Percentiles rank a stretch among this genome's conserved stretches.
Conservation (phyloP, 2,329 filamentous ascomycete species). For the Phaeosphaeriaceae sp. region DNA sequence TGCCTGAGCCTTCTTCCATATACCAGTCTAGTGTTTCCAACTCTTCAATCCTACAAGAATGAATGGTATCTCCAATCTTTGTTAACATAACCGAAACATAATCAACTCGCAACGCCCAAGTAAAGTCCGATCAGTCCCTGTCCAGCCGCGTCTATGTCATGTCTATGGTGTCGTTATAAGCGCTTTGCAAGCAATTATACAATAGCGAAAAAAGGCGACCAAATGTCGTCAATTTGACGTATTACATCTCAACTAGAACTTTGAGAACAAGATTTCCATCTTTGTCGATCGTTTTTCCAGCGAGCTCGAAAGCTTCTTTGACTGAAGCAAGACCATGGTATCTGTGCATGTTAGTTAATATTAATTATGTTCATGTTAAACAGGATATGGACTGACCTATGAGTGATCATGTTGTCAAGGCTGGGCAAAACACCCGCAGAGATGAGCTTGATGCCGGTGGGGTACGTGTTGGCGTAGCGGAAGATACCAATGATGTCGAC, state of each 20-base stretch:
- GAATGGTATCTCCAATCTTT: conserved; percentile 24
- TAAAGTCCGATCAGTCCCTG: conserved; percentile 3
- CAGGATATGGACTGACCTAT: conserved; percentile 28
- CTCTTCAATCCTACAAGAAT: conserved; percentile 8
- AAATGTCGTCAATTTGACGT: not conserved
- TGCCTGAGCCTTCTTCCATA: not conserved
- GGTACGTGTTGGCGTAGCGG: conserved; percentile 63
- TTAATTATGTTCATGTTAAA: too few relatives aligned
- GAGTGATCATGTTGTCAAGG: conserved; percentile 63
- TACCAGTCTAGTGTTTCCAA: not conserved
- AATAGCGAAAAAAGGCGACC: conserved; percentile 3
- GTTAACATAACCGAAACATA: conserved; percentile 2
- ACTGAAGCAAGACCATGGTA: conserved; percentile 57
- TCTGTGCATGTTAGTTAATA: too few relatives aligned
- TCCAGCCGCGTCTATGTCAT: conserved; percentile 11
- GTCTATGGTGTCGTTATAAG: conserved; percentile 14
- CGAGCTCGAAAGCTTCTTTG: conserved; percentile 60
- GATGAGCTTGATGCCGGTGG: conserved; percentile 62
- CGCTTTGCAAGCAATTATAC: conserved; percentile 8
- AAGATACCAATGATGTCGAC: conserved; percentile 67
- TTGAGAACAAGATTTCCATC: conserved; percentile 62
- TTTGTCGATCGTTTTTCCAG: conserved; percentile 60
- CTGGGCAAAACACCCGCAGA: conserved; percentile 58
- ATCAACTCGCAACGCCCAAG: conserved; percentile 18
- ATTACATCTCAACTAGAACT: conserved; percentile 50